Evolutionary conservation across 345 rosid species (phyloP).

Genomic region (Populus davidiana): DNA sequence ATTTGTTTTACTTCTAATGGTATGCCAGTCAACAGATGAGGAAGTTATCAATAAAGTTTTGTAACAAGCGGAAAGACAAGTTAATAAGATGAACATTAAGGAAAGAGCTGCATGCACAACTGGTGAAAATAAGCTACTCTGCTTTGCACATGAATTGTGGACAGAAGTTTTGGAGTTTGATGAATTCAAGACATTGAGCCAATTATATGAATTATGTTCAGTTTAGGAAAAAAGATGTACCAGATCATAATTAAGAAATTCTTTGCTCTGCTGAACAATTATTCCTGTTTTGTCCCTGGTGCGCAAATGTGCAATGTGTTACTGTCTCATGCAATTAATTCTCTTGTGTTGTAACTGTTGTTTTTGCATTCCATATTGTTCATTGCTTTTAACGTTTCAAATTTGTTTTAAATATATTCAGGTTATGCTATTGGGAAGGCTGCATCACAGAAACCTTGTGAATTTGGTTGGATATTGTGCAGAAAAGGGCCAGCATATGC

Average conservation of each 20-base stretch:
- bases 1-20: not conserved
- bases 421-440: constrained; percentile 93
- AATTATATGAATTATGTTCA: not conserved
- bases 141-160: not conserved
- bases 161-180: not conserved
- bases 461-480: constrained; percentile 96
- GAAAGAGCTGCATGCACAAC: not conserved
- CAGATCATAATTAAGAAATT: not conserved
- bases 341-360: not conserved
- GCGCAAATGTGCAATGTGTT: too few species aligned
- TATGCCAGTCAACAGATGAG: not conserved
- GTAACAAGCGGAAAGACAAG: not conserved
- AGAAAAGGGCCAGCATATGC: constrained; percentile 93
- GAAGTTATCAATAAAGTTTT: not conserved
- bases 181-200: not conserved
- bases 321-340: not conserved
- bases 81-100: not conserved
- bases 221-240: not conserved
- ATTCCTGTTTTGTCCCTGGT: not conserved
- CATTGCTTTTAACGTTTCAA: not conserved
- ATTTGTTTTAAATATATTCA: constrained; percentile 24
- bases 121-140: not conserved
- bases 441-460: constrained; percentile 96
- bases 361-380: not conserved
- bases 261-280: not conserved